Evolutionary conservation across 192 early-diverging fungal genomes (phyloP), one percentile per base, ranked within the genome.

Genomic region (Diversispora eburnea): DNA sequence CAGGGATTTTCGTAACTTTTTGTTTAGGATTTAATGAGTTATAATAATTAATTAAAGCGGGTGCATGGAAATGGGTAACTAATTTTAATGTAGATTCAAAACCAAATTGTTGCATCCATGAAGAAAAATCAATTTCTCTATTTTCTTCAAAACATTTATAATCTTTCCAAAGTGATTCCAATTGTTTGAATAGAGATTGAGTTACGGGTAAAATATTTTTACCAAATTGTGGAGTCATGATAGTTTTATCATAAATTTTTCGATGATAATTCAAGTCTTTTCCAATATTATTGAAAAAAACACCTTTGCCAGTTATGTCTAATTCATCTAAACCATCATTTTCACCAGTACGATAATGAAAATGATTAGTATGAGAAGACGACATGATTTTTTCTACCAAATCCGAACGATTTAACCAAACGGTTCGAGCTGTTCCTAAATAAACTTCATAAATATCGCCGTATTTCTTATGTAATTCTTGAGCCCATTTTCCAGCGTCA

Each of bases 401-500:
- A 9, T 69, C 17, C 39, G 25, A 6, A 19, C 42, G 10, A 7
- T 25, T 25, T n/a, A 54, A 17, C 4, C 25, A 22, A n/a, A 69
- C 9, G 0, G 15, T 6, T 19, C 51, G n/a, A 5, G 1, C 8
- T 9, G 67, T 13, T 55, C 67, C 67, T 17, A 41, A 54, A 39
- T 69, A 69, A 69, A 69, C 7, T 55, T 69, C 67, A 42, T 33
- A 69, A 4, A 69, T 54, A 54, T 69, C 67, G 2, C 67, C 67
- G 39, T 69, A 69, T 22, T 39, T 56, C 41, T 15, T 6, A 20
- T 42, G 45, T 65, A 65, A 47, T 65, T 2, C 6, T n/a, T 56
- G 22, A 0, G 19, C 8, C 33, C 17, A 70, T 56, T 15, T 33
- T 55, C 22, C 39, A n/a, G 43, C 41, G 55, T 70, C 52, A 19